Percentiles rank a stretch among this genome's conserved stretches.
These are phyloP conservation scores for Fomitopsis palustris DNA, from an alignment of 1,284 basidiomycete species.

Conservation along the genomic window DNA sequence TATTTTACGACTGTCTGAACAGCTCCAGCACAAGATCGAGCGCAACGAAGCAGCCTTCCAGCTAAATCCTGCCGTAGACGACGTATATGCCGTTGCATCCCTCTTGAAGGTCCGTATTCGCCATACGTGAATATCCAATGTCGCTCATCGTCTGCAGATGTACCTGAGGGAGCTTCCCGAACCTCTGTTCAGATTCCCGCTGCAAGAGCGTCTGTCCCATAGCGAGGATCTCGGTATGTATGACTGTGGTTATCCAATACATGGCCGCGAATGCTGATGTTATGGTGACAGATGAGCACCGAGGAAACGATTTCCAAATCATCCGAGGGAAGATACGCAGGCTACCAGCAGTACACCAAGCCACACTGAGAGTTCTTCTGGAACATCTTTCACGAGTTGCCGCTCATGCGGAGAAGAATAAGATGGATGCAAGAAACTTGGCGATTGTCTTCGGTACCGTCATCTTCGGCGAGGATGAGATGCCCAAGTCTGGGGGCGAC, in stretches of 20 bases:
- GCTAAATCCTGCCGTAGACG: conserved; percentile 76
- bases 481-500: conserved; percentile 65
- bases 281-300: conserved; percentile 55
- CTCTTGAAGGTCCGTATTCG: conserved; percentile 73
- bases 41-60: conserved; percentile 83
- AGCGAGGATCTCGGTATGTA: conserved; percentile 68
- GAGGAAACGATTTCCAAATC: conserved; percentile 67
- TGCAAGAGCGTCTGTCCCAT: conserved; percentile 83
- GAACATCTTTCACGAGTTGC: conserved; percentile 86
- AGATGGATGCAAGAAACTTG: conserved; percentile 92
- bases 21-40: conserved; percentile 89
- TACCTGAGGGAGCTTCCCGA: conserved; percentile 92
- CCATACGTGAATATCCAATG: background rate
- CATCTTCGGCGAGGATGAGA: conserved; percentile 87
- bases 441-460: conserved; percentile 85
- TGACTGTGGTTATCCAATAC: background rate
- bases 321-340: conserved; percentile 81
- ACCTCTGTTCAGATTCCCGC: conserved; percentile 84
- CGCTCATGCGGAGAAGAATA: conserved; percentile 72
- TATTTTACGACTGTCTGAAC: background rate
- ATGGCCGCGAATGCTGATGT: conserved; percentile 5
- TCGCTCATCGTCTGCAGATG: conserved; percentile 38
- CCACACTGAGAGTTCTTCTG: conserved; percentile 82
- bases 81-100: conserved; percentile 87
- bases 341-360: conserved; percentile 84